Evolutionary conservation across 495 filamentous ascomycete genomes (phyloP).

Genomic region (Pyronema domesticum): DNA sequence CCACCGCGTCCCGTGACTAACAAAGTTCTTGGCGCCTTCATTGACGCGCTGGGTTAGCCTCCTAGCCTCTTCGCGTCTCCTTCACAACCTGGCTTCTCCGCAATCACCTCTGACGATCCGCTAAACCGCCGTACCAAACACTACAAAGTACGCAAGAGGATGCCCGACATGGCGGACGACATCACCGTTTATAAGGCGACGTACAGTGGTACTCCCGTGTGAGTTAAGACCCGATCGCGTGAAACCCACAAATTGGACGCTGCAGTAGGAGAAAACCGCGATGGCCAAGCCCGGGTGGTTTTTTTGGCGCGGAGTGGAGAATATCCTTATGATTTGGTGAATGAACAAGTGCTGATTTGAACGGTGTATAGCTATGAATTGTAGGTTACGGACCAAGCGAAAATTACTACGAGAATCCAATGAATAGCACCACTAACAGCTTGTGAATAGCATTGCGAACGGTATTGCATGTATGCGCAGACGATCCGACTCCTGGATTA

Average conservation of each 20-base stretch:
- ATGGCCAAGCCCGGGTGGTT: background rate
- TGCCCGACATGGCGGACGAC: constrained; percentile 4
- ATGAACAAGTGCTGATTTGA: background rate
- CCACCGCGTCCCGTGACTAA: background rate
- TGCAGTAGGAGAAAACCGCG: constrained; percentile 5
- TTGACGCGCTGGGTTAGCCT: background rate
- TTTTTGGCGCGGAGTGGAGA: background rate
- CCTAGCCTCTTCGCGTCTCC: background rate
- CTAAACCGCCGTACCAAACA: background rate
- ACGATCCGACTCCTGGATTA: constrained; percentile 74
- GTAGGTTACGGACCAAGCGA: constrained; percentile 7
- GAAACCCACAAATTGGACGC: constrained; percentile 4
- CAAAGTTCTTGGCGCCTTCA: background rate
- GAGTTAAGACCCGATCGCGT: constrained; percentile 8
- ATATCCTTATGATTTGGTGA: too few relatives aligned
- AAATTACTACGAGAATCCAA: too few relatives aligned
- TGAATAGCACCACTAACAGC: too few relatives aligned
- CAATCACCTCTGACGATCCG: background rate
- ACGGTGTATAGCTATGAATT: constrained; percentile 19
- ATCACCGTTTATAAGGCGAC: constrained; percentile 25
- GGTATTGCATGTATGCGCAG: constrained; percentile 64
- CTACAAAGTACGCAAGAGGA: background rate
- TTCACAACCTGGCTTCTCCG: background rate
- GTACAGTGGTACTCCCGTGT: constrained; percentile 25
- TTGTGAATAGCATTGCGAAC: constrained; percentile 18